Conservation (phyloP, 2,329 filamentous ascomycete species). For the Phoma sp. region DNA sequence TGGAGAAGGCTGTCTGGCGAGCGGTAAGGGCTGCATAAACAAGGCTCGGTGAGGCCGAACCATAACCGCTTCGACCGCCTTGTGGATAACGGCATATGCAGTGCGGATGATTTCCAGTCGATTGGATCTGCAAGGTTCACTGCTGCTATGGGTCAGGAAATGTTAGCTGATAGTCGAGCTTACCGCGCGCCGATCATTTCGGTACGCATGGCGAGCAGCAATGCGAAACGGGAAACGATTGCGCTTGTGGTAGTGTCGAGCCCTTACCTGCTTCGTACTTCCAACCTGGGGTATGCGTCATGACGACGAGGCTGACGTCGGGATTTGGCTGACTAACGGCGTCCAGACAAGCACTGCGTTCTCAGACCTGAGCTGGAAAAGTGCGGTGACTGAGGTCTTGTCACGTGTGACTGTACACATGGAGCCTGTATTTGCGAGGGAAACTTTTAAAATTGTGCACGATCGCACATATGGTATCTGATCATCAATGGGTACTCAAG, state of each 20-base stretch:
- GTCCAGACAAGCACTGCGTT: background rate
- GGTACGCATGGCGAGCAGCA: background rate
- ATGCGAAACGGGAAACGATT: background rate
- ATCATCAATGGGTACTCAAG: constrained; percentile 6
- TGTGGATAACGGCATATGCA: background rate
- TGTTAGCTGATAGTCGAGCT: background rate
- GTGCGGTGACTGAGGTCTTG: background rate
- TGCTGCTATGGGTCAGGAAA: background rate
- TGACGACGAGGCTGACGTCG: background rate
- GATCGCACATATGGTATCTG: constrained; percentile 10
- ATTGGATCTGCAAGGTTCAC: background rate
- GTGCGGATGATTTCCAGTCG: background rate
- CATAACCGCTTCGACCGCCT: background rate
- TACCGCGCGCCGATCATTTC: background rate
- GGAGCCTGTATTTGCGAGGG: background rate
- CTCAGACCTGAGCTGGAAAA: background rate
- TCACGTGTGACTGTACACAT: no score
- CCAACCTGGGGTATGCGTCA: background rate
- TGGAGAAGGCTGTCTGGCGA: background rate
- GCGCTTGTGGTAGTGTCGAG: background rate
- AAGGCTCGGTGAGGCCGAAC: constrained; percentile 1
- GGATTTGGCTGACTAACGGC: no score
- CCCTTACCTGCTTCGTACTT: background rate
- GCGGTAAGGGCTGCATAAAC: background rate
- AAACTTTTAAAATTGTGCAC: constrained; percentile 14